These are phyloP conservation scores for Cicer cuneatum DNA, from an alignment of 306 rosid genomes.

Conservation along the genomic window DNA sequence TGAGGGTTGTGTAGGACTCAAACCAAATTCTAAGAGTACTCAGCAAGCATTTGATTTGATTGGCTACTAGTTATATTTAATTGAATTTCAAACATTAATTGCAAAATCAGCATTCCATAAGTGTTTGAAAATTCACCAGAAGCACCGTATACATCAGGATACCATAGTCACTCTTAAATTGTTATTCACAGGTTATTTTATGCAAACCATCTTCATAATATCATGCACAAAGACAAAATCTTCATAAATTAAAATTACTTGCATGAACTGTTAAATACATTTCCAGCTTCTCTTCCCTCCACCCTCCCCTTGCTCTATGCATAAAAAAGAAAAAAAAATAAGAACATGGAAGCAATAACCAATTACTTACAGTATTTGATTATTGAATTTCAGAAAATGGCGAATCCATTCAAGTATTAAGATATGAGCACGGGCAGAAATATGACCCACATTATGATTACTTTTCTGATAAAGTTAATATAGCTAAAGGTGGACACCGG, in stretches of 20 bases:
- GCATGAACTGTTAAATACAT: constrained; percentile 24
- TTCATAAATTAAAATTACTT: constrained; percentile 20
- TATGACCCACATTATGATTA: constrained; percentile 91
- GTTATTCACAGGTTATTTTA: constrained; percentile 10
- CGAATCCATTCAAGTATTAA: constrained; percentile 90
- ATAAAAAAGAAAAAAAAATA: background rate
- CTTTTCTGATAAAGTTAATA: constrained; percentile 88
- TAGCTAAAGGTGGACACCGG: constrained; percentile 91
- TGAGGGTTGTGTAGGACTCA: no score
- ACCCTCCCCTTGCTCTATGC: constrained; percentile 11
- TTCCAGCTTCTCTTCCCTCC: constrained; percentile 22
- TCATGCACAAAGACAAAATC: constrained; percentile 14
- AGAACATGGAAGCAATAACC: constrained; percentile 26
- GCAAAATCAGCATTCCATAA: background rate
- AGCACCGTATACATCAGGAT: background rate
- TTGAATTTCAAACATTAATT: constrained; percentile 6
- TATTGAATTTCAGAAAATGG: constrained; percentile 84
- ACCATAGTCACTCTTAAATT: background rate
- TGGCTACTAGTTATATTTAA: constrained; percentile 25
- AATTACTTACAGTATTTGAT: constrained; percentile 32
- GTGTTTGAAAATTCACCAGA: constrained; percentile 20
- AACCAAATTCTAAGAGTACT: no score
- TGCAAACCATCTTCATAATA: constrained; percentile 31
- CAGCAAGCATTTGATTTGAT: constrained; percentile 39
- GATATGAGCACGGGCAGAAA: constrained; percentile 95